Conservation (phyloP, 202 grass and related monocot genomes). For the Panicum virgatum region DNA sequence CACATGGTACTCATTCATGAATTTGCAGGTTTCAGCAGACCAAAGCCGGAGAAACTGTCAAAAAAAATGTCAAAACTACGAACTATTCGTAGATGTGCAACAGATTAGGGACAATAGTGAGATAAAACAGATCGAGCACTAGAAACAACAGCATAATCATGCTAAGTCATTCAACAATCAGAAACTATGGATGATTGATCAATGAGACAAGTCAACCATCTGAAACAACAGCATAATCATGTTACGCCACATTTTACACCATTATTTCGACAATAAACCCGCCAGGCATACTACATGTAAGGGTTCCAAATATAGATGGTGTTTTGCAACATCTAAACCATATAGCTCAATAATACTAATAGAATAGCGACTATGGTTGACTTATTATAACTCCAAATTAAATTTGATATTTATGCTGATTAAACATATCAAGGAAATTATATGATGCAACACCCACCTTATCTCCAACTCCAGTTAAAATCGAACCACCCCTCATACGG, state of each 20-base stretch:
- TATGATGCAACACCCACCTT: constrained; percentile 50
- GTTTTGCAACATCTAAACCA: background rate
- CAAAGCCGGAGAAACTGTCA: constrained; percentile 75
- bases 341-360: background rate
- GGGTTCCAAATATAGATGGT: background rate
- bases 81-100: background rate
- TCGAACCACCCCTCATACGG: constrained; percentile 76
- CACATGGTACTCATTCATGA: constrained; percentile 72
- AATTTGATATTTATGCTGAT: background rate
- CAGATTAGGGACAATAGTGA: background rate
- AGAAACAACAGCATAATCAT: background rate
- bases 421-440: constrained; percentile 22
- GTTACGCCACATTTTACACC: background rate
- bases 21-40: constrained; percentile 89
- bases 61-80: constrained; percentile 3
- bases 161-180: background rate
- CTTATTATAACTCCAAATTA: background rate
- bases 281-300: background rate
- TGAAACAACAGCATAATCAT: background rate
- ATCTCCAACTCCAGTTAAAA: constrained; percentile 88
- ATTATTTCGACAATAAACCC: background rate
- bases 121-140: background rate
- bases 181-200: background rate
- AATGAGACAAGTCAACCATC: background rate
- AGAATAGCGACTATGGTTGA: background rate